Evolutionary conservation across 2,329 filamentous ascomycete species (phyloP), one percentile per base, ranked within the genome.

Genomic region (Cladosporium halotolerans): DNA sequence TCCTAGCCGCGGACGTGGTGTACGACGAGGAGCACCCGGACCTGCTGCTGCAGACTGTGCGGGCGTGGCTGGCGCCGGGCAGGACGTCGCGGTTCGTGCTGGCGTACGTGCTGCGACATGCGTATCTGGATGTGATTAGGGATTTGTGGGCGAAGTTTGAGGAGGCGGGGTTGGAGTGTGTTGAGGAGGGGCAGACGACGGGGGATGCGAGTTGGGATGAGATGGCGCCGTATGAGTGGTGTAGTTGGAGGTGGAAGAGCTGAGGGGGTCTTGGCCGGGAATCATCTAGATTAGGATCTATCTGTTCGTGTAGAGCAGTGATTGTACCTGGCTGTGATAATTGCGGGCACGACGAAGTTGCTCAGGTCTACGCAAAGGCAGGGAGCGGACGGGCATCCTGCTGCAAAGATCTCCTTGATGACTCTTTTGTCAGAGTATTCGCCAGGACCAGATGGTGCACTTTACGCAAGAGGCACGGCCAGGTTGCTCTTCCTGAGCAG

Each of bases 121-220:
- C 68, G 10, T 73, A 75, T 55, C 60, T 75, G n/a, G 71, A 74
- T 45, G 65, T 71, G 50, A 69, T 74, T 16, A 61, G 72, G 19
- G 70, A 72, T 33, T 55, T 75, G 19, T 75, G 72, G 72, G 57
- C 62, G 46, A 56, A 63, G 40, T 63, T 75, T 34, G 71, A 73
- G 50, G 62, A 57, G 2, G 59, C 60, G 1, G 71, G 70, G 3
- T 57, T 75, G 38, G 67, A 67, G 46, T 67, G 67, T 51, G 54
- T 71, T 10, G 55, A 61, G 34, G 67, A 71, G 52, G 68, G 68
- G 0, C 61, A 63, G 52, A 62, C 66, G 46, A 59, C 57, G 31
- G 63, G 62, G 9, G 60, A 63, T 43, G 57, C 59, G 31, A 59
- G 61, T 13, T 71, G 66, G 63, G 68, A 71, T 41, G 69, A 71